phyloP scores from a whole-genome alignment of 805 yeast species.

The Metschnikowia henanensis region DNA sequence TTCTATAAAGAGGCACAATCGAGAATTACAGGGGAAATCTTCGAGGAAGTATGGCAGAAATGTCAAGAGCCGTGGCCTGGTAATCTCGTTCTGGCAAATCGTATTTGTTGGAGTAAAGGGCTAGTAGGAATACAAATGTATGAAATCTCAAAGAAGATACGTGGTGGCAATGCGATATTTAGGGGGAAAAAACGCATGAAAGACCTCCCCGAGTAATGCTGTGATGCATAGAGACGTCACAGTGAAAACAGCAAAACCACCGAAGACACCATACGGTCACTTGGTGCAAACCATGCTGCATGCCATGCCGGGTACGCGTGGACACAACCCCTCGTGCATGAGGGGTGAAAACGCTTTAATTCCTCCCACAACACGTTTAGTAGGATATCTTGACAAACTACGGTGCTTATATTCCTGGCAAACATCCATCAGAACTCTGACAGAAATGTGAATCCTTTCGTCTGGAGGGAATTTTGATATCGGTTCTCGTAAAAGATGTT shows the following conservation, averaged over 20 bases:
- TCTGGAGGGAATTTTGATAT: background rate
- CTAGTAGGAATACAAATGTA: background rate
- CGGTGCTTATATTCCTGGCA: no score
- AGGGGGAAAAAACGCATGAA: background rate
- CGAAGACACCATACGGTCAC: background rate
- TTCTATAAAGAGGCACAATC: no score
- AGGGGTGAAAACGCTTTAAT: no score
- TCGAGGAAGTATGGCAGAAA: no score
- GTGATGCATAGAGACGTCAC: constrained; percentile 6
- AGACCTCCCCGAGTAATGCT: background rate
- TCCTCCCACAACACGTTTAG: no score
- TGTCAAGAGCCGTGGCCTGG: no score
- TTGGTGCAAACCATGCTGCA: constrained; percentile 9
- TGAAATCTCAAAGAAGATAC: background rate
- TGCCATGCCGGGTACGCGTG: constrained; percentile 1
- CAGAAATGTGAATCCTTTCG: background rate
- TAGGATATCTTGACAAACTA: no score
- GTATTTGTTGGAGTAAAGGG: background rate
- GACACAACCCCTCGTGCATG: background rate
- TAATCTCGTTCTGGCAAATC: background rate
- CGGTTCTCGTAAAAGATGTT: background rate
- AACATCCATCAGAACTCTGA: no score
- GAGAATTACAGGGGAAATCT: no score
- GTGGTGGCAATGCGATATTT: constrained; percentile 1
- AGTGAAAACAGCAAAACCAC: constrained; percentile 1